Percentiles rank a stretch among this genome's conserved stretches.
Conservation (phyloP, 2,329 filamentous ascomycete genomes). For the Colletotrichum scovillei region DNA sequence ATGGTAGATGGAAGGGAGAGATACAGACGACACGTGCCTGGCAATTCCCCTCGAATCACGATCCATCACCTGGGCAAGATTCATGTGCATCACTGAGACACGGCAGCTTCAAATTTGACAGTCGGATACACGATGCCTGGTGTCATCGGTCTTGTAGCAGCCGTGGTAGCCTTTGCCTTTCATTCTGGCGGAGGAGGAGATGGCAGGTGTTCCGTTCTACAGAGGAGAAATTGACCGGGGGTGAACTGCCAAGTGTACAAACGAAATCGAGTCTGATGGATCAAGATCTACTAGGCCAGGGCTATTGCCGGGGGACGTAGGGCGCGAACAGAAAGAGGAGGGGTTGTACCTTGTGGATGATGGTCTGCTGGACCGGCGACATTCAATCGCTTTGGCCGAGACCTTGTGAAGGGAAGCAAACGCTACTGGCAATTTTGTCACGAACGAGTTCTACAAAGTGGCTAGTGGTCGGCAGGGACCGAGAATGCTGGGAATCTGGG, state of each 20-base stretch:
- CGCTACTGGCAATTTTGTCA: constrained; percentile 14
- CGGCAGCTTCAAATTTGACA: constrained; percentile 5
- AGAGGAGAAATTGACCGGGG: neutral
- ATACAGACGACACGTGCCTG: neutral
- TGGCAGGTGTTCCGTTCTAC: constrained; percentile 7
- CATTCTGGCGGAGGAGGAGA: neutral
- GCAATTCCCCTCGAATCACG: neutral
- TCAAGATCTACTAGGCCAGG: constrained; percentile 10
- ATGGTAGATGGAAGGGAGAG: constrained; percentile 26
- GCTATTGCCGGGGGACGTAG: constrained; percentile 1
- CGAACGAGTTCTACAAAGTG: constrained; percentile 7
- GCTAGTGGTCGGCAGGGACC: constrained; percentile 20
- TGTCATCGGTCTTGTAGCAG: constrained; percentile 2
- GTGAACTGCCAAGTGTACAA: constrained; percentile 1
- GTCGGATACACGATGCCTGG: neutral
- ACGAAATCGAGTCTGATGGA: neutral
- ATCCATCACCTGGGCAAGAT: constrained; percentile 13
- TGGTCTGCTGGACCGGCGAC: constrained; percentile 2
- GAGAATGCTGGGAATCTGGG: constrained; percentile 9
- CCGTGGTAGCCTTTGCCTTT: neutral
- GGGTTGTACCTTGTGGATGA: neutral
- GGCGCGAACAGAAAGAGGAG: neutral
- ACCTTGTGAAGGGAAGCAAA: constrained; percentile 18
- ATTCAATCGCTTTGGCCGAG: constrained; percentile 11
- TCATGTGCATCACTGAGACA: constrained; percentile 26